Evolutionary conservation across 2,329 filamentous ascomycete genomes (phyloP).

Genomic region (Teratosphaeria pseudoeucalypti): DNA sequence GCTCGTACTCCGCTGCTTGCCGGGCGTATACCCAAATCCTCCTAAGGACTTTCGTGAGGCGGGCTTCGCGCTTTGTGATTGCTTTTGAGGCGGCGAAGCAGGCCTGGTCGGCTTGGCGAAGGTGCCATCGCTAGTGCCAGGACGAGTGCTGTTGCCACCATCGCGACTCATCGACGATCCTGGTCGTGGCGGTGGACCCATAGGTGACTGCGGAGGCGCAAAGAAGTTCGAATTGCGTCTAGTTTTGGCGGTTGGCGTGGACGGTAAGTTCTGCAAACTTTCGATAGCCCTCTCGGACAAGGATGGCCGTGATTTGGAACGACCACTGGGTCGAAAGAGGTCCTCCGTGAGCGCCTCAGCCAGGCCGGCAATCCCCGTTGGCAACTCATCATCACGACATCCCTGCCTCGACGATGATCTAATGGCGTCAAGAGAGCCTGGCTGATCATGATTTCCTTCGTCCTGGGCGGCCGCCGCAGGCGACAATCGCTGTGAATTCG

Average conservation of each 20-base stretch:
- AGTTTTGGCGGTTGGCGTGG: conserved; percentile 55
- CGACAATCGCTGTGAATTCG: conserved; percentile 6
- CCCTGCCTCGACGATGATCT: conserved; percentile 31
- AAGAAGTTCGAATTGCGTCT: conserved; percentile 65
- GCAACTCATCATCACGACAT: conserved; percentile 20
- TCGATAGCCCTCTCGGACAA: conserved; percentile 79
- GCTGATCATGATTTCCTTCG: conserved; percentile 28
- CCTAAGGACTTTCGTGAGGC: conserved; percentile 8
- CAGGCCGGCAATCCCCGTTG: conserved; percentile 8
- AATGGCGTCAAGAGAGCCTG: conserved; percentile 34
- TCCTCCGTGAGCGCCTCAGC: conserved; percentile 9
- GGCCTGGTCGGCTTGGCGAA: conserved; percentile 19
- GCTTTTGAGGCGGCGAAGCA: conserved; percentile 26
- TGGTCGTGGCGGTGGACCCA: conserved; percentile 53
- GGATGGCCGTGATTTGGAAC: conserved; percentile 38
- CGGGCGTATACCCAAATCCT: conserved; percentile 15
- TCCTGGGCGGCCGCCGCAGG: conserved; percentile 16
- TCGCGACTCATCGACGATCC: conserved; percentile 48
- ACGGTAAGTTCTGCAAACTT: conserved; percentile 66
- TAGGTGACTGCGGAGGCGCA: conserved; percentile 46
- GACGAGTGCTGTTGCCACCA: conserved; percentile 35
- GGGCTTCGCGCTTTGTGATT: conserved; percentile 25
- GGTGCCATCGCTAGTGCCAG: conserved; percentile 35
- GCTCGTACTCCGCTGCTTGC: conserved; percentile 18
- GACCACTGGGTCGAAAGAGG: conserved; percentile 1